These are phyloP conservation scores for Scheffersomyces amazonensis DNA, from an alignment of 805 yeast species.

Conservation along the genomic window DNA sequence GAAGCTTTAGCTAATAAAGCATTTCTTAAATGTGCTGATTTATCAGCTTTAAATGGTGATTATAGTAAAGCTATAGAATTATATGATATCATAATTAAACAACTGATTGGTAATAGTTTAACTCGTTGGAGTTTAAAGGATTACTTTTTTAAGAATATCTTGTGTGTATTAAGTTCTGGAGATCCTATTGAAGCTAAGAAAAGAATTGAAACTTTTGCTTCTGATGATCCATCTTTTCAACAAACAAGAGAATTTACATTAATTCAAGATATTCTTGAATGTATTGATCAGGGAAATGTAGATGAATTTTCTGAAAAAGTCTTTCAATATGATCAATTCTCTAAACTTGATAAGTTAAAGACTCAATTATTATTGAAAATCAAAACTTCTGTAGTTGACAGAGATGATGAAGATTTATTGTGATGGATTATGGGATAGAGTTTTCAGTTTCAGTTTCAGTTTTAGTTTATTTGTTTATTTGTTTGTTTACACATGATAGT, in stretches of 20 bases:
- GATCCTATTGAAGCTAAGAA: conserved; percentile 86
- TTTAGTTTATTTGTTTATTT: too few relatives aligned
- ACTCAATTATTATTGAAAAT: conserved; percentile 79
- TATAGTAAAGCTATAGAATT: conserved; percentile 72
- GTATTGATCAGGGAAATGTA: conserved; percentile 77
- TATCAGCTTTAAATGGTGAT: conserved; percentile 66
- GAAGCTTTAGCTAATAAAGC: conserved; percentile 88
- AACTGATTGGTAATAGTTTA: conserved; percentile 67
- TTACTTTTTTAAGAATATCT: conserved; percentile 77
- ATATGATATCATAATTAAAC: conserved; percentile 77
- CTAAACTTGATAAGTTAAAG: conserved; percentile 88
- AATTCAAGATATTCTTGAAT: conserved; percentile 61
- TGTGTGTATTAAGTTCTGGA: conserved; percentile 79
- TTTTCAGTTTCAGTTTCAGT: too few relatives aligned
- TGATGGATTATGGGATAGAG: conserved; percentile 5
- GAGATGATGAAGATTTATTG: conserved; percentile 63
- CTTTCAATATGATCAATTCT: conserved; percentile 81
- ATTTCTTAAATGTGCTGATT: conserved; percentile 83
- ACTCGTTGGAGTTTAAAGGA: conserved; percentile 93
- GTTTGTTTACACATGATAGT: too few relatives aligned
- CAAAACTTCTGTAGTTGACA: conserved; percentile 67
- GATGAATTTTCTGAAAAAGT: conserved; percentile 73
- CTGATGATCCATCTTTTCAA: conserved; percentile 74
- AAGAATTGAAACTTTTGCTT: conserved; percentile 57
- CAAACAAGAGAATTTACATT: conserved; percentile 75